Conservation (phyloP, 352 stramenopile genomes). For the Phytopythium chamaehyphon region DNA sequence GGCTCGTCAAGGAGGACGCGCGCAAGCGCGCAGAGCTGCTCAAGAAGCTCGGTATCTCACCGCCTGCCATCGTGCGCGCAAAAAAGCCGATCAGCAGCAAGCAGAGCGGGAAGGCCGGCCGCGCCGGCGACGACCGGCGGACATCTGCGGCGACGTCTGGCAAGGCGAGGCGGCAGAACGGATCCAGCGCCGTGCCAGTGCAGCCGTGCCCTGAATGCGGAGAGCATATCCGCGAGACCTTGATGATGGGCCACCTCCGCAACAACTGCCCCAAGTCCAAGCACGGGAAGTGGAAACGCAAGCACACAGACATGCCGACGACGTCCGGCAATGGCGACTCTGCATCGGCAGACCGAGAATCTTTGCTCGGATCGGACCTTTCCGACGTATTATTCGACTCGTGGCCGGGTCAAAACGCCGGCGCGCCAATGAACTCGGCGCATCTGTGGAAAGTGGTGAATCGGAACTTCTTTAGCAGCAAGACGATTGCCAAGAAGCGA, state of each 20-base stretch:
- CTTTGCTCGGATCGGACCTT: slow-evolving; percentile 26
- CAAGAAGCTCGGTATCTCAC: slow-evolving; percentile 24
- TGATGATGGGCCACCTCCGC: slow-evolving; percentile 65
- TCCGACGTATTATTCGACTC: slow-evolving; percentile 77
- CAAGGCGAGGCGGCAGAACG: slow-evolving; percentile 36
- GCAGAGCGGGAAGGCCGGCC: slow-evolving; percentile 1
- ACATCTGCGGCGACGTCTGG: slow-evolving; percentile 12
- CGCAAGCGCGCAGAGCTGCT: slow-evolving; percentile 34
- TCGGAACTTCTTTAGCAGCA: slow-evolving; percentile 63
- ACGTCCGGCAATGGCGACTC: slow-evolving; percentile 11
- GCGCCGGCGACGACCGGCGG: background rate
- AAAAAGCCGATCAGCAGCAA: slow-evolving; percentile 27
- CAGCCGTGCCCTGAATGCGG: slow-evolving; percentile 63
- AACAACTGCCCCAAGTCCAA: slow-evolving; percentile 42
- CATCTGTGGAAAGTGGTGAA: slow-evolving; percentile 78
- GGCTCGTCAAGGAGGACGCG: slow-evolving; percentile 45
- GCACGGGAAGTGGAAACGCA: slow-evolving; percentile 38
- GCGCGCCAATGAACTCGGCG: slow-evolving; percentile 67
- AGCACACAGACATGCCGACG: slow-evolving; percentile 20
- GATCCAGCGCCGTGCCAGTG: slow-evolving; percentile 16
- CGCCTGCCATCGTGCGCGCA: slow-evolving; percentile 26
- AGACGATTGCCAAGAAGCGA: slow-evolving; percentile 56
- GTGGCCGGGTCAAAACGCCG: slow-evolving; percentile 71
- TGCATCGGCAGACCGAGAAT: slow-evolving; percentile 19
- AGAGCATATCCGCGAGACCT: slow-evolving; percentile 49